Conservation (phyloP, 2,329 filamentous ascomycete genomes). For the Ceratocystis cacaofunesta region DNA sequence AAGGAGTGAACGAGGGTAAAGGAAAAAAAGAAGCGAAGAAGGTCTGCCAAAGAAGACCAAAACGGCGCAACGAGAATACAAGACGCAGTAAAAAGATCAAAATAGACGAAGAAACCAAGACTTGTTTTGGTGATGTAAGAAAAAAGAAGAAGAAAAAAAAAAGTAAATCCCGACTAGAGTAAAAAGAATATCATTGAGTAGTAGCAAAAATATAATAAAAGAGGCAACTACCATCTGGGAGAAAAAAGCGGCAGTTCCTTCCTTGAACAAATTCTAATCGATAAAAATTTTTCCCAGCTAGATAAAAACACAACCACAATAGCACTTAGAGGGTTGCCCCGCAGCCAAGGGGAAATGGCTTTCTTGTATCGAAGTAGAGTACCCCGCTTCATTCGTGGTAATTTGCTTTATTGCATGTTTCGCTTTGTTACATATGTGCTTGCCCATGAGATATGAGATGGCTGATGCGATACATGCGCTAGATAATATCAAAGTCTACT, state of each 20-base stretch:
- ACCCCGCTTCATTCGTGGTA: not conserved
- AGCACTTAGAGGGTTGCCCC: not conserved
- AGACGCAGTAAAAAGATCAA: not conserved
- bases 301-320: not conserved
- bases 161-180: not conserved
- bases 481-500: not conserved
- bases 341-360: not conserved
- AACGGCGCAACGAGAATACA: not conserved
- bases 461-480: not conserved
- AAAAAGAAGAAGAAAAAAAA: not conserved
- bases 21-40: not conserved
- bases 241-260: not conserved
- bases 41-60: not conserved
- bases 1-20: not conserved
- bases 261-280: not conserved
- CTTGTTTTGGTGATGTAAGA: not conserved
- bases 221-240: not conserved
- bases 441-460: not conserved
- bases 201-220: not conserved
- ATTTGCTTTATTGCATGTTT: constrained; percentile 1
- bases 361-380: not conserved
- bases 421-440: not conserved
- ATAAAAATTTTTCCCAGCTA: constrained; percentile 1
- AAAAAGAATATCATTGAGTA: not conserved
- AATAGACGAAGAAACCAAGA: not conserved